Base-by-base conservation (phyloP, 75 land plant genomes). In the Cupressus sempervirens region DNA sequence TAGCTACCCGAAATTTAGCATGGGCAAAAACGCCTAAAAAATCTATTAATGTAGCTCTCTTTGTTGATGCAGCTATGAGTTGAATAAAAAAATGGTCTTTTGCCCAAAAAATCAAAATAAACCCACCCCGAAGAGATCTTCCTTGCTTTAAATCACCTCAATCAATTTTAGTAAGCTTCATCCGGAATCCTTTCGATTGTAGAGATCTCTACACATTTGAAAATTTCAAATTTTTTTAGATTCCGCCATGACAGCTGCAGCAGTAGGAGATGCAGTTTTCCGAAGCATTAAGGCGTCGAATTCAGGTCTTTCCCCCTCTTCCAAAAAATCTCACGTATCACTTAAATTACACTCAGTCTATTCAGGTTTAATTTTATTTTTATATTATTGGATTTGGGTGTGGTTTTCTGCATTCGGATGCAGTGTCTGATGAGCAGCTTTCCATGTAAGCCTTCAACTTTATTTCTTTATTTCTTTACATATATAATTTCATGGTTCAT, bases 361-460 rank as follows among this genome's bases (percentile, higher is more conserved):
- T 26, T 26, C 6, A 34, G 14, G 23, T 79, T n/a, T n/a, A 79
- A 41, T 79, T 36, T 35, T 18, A 14, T 13, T 15, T 38, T 77
- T 36, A 41, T 6, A 12, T 79, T 1, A 10, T 18, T 15, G 46
- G 14, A 40, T 41, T 79, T 43, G 10, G 18, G 8, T 38, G 45
- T 36, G 41, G 3, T 45, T 41, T 68, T 23, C 73, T 23, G 8
- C 12, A 29, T 7, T 20, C 32, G 11, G 35, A 20, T 41, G 46
- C 81, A 79, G 81, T 41, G 43, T 79, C 80, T 23, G 45, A 76
- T 41, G 80, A 76, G 45, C 80, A 76, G 80, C 80, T 76, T 76
- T 76, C 80, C 20, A 76, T 76, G 80, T 76, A 76, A 76, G 72
- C 29, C 26, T 26, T 29, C 72, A 68, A 68, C 72, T 68, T 68